Conservation (phyloP, 2,329 filamentous ascomycete genomes). For the Xylariaceae sp. region DNA sequence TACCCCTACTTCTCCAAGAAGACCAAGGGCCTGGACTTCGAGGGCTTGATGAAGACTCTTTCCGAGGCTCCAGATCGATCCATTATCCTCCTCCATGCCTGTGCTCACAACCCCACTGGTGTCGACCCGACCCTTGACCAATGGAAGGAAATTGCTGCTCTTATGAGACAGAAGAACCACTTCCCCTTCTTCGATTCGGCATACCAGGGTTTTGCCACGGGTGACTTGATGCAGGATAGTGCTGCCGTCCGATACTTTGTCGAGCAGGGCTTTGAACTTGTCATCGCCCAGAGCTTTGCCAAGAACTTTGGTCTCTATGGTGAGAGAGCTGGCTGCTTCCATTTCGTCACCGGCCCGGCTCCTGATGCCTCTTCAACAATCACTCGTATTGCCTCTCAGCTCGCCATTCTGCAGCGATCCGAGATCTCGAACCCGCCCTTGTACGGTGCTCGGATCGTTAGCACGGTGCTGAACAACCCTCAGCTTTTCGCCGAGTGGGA, state of each 20-base stretch:
- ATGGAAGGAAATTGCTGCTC: conserved; percentile 80
- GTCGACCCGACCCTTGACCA: conserved; percentile 91
- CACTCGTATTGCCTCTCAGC: conserved; percentile 71
- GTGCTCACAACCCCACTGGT: conserved; percentile 96
- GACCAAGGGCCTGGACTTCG: conserved; percentile 87
- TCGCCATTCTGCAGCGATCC: conserved; percentile 89
- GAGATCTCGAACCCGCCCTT: conserved; percentile 97
- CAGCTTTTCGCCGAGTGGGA: conserved; percentile 87
- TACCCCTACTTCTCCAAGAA: conserved; percentile 93
- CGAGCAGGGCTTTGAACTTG: conserved; percentile 82
- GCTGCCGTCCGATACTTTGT: conserved; percentile 94
- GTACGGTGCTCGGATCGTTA: conserved; percentile 87
- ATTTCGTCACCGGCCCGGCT: conserved; percentile 74
- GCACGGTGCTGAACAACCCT: conserved; percentile 75
- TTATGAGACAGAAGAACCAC: conserved; percentile 73
- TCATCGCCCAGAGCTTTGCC: conserved; percentile 88
- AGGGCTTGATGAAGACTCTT: conserved; percentile 74
- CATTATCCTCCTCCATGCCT: conserved; percentile 88
- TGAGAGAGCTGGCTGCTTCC: conserved; percentile 93
- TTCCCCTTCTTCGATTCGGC: conserved; percentile 99
- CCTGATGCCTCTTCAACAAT: conserved; percentile 58
- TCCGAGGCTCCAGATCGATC: conserved; percentile 68
- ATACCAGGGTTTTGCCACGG: conserved; percentile 96
- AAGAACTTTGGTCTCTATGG: conserved; percentile 98
- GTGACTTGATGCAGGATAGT: conserved; percentile 76